These are phyloP conservation scores for Amanita jacksonii DNA, from an alignment of 768 basidiomycete genomes.

Conservation along the genomic window DNA sequence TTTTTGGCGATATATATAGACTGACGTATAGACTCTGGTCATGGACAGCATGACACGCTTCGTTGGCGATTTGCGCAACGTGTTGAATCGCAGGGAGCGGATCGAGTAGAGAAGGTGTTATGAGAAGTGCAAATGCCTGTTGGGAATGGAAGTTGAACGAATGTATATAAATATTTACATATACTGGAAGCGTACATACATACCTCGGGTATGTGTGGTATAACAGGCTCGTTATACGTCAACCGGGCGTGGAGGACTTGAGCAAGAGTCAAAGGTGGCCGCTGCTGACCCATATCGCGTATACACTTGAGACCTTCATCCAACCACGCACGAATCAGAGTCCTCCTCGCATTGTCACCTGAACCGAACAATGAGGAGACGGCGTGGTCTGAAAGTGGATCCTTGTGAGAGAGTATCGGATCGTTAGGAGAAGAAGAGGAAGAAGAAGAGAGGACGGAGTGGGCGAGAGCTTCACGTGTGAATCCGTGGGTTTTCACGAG, in stretches of 20 bases:
- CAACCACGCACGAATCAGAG: slow-evolving; percentile 67
- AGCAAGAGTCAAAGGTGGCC: slow-evolving; percentile 17
- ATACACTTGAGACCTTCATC: slow-evolving; percentile 54
- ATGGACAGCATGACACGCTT: slow-evolving; percentile 52
- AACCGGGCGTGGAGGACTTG: slow-evolving; percentile 45
- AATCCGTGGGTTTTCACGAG: slow-evolving; percentile 64
- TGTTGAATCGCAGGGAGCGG: slow-evolving; percentile 53
- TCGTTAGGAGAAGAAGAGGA: too few relatives aligned
- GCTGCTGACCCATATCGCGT: slow-evolving; percentile 16
- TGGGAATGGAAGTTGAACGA: not conserved
- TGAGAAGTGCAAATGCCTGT: slow-evolving; percentile 67
- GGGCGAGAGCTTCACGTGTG: slow-evolving; percentile 59
- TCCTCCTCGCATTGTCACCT: slow-evolving; percentile 55
- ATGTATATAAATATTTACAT: too few relatives aligned
- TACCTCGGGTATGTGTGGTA: slow-evolving; percentile 61
- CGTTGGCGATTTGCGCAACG: slow-evolving; percentile 51
- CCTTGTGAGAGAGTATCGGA: slow-evolving; percentile 40
- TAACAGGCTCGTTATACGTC: slow-evolving; percentile 56
- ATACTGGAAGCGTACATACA: slow-evolving; percentile 11
- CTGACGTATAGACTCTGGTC: slow-evolving; percentile 52
- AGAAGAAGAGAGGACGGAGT: slow-evolving; percentile 49
- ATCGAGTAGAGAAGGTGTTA: slow-evolving; percentile 50
- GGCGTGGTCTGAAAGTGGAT: slow-evolving; percentile 61
- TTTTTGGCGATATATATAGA: slow-evolving; percentile 5
- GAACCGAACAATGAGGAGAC: slow-evolving; percentile 66